Conservation (phyloP, 805 yeast genomes). For the Cyberlindnera bimundalis region DNA sequence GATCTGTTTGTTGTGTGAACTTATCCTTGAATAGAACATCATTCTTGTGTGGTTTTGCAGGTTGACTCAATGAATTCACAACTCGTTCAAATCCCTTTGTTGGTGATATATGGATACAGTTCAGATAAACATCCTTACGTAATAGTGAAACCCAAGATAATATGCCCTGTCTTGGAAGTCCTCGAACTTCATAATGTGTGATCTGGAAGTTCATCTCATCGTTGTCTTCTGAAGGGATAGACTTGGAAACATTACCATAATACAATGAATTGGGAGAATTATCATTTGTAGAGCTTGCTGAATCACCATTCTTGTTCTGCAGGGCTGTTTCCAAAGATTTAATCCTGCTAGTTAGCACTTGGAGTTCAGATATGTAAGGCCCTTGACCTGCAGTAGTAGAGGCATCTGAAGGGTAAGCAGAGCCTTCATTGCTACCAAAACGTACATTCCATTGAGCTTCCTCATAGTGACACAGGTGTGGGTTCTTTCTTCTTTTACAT, state of each 20-base stretch:
- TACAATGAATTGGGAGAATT: no score
- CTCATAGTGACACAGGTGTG: constrained; percentile 21
- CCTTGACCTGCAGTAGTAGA: background rate
- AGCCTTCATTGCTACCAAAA: background rate
- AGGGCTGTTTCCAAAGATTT: constrained; percentile 17
- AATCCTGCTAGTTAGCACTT: constrained; percentile 16
- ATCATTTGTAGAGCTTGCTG: background rate
- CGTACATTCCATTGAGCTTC: constrained; percentile 23
- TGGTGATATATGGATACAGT: constrained; percentile 13
- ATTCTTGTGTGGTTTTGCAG: background rate
- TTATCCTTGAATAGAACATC: constrained; percentile 8
- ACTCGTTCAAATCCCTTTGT: background rate
- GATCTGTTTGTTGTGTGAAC: constrained; percentile 6
- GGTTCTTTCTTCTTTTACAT: constrained; percentile 19
- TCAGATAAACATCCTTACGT: constrained; percentile 25
- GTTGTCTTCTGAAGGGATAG: background rate
- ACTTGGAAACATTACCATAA: no score
- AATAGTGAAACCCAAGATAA: constrained; percentile 26
- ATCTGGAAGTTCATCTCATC: constrained; percentile 10
- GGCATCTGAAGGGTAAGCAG: background rate
- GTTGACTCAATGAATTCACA: constrained; percentile 1
- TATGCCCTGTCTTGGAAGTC: constrained; percentile 20
- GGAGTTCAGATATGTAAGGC: constrained; percentile 2
- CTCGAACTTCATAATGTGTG: constrained; percentile 8
- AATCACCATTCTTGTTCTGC: background rate